These are phyloP conservation scores for Hippophae tibetana DNA, from an alignment of 306 rosid genomes.

Conservation along the genomic window DNA sequence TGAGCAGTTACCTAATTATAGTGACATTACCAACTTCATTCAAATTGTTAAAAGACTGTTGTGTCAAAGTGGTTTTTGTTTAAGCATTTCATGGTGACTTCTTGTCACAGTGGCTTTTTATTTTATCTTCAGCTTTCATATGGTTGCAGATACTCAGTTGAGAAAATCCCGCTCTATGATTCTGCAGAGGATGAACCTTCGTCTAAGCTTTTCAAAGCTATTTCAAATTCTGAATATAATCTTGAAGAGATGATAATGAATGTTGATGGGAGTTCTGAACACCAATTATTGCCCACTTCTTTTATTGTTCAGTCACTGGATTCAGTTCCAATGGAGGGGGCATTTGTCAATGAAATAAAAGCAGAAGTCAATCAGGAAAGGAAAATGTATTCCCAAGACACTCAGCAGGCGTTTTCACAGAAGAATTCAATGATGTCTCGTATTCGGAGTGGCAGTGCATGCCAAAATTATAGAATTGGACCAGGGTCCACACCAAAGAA, in stretches of 20 bases:
- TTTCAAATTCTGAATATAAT: conserved; percentile 25
- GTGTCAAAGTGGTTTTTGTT: neutral
- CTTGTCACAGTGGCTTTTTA: neutral
- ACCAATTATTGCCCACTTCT: conserved; percentile 34
- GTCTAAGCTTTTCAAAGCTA: conserved; percentile 25
- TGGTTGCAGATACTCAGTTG: conserved; percentile 74
- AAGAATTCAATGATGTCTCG: conserved; percentile 71
- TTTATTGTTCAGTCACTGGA: conserved; percentile 39
- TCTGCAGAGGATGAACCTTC: conserved; percentile 84
- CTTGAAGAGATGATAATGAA: conserved; percentile 27
- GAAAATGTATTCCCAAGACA: conserved; percentile 35
- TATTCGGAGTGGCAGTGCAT: conserved; percentile 48
- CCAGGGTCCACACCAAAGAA: conserved; percentile 48
- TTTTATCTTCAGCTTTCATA: conserved; percentile 12
- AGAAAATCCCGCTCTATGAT: conserved; percentile 89
- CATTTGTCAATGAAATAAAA: conserved; percentile 33
- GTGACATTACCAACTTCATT: no score
- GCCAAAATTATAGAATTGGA: conserved; percentile 60
- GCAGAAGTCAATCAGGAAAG: conserved; percentile 40
- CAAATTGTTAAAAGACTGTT: neutral
- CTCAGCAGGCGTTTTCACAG: conserved; percentile 39
- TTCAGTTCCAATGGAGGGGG: conserved; percentile 36
- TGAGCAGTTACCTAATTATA: no score
- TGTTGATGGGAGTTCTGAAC: conserved; percentile 34
- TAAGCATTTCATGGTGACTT: neutral